These are phyloP conservation scores for Blastomyces percursus DNA, from an alignment of 2,329 filamentous ascomycete genomes.

Conservation along the genomic window DNA sequence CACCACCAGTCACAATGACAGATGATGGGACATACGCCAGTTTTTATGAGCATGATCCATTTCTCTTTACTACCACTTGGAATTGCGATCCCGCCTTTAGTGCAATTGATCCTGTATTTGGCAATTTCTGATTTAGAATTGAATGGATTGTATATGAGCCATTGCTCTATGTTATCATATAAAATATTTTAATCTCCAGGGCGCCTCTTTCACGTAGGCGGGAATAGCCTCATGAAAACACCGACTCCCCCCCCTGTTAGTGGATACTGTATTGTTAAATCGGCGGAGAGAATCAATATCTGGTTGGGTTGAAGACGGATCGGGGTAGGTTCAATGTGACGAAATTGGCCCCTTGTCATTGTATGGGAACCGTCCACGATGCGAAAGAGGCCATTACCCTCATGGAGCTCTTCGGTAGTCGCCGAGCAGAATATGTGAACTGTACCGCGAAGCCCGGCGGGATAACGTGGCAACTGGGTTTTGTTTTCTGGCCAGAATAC, in stretches of 20 bases:
- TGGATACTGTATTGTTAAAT: neutral
- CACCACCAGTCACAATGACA: neutral
- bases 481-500: neutral
- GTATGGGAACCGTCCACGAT: neutral
- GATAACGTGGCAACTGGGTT: neutral
- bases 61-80: neutral
- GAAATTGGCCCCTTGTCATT: neutral
- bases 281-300: neutral
- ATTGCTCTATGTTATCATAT: neutral
- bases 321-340: neutral
- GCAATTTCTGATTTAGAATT: neutral
- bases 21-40: neutral
- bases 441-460: neutral
- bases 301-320: neutral
- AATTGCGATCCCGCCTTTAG: neutral
- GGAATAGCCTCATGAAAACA: neutral
- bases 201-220: neutral
- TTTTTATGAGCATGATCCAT: neutral
- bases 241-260: neutral
- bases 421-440: neutral
- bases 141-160: neutral
- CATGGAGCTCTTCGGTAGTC: neutral
- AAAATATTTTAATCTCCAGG: neutral
- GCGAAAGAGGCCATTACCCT: neutral
- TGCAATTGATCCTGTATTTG: neutral